Conservation (phyloP, 1,284 basidiomycete species). For the Moesziomyces aphidis region DNA sequence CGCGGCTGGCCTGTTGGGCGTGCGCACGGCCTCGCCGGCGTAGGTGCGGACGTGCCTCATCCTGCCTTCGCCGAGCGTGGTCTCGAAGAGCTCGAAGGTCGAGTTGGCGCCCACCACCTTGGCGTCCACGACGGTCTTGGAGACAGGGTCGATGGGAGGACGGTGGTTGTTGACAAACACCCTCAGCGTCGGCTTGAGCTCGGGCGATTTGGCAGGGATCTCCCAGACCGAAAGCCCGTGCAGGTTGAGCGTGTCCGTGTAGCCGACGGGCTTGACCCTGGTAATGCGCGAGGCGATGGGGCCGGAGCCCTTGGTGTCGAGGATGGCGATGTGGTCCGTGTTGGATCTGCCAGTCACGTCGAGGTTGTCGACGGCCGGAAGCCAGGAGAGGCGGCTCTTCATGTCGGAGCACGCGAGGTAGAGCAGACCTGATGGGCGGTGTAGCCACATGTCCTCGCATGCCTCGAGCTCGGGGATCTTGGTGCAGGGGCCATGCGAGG, state of each 20-base stretch:
- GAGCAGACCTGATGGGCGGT: conserved; percentile 71
- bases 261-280: conserved; percentile 71
- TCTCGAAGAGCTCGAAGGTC: conserved; percentile 78
- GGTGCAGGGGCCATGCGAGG: conserved; percentile 34
- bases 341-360: conserved; percentile 59
- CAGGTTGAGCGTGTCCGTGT: conserved; percentile 70
- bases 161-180: conserved; percentile 60
- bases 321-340: conserved; percentile 70
- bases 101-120: conserved; percentile 76
- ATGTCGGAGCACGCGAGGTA: conserved; percentile 79
- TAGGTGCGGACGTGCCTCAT: conserved; percentile 75
- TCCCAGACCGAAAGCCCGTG: conserved; percentile 78
- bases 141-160: conserved; percentile 41
- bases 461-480: conserved; percentile 42
- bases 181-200: conserved; percentile 45
- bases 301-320: conserved; percentile 75
- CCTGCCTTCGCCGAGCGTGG: conserved; percentile 70
- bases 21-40: conserved; percentile 72
- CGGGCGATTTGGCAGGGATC: conserved; percentile 26
- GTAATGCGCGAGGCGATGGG: conserved; percentile 70
- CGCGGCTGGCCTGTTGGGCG: conserved; percentile 79
- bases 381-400: conserved; percentile 73
- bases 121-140: conserved; percentile 34
- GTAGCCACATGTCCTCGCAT: conserved; percentile 60
- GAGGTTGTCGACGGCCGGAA: conserved; percentile 69